phyloP scores from a whole-genome alignment of 2,329 filamentous ascomycete species.

The Daldinia sp. region DNA sequence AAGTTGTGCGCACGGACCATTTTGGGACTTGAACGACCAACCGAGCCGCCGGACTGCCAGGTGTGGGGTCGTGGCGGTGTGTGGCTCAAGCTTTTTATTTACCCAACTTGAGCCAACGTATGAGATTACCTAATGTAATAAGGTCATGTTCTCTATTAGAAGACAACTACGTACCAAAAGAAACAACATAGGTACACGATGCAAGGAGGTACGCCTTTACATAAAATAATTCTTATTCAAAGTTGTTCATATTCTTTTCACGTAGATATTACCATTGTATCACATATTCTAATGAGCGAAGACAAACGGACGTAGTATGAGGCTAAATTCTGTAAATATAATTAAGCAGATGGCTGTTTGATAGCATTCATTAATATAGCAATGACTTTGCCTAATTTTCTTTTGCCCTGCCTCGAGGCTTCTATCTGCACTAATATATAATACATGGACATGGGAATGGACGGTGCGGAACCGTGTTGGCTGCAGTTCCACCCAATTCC shows the following conservation, averaged over 20 bases:
- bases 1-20: slow-evolving; percentile 36
- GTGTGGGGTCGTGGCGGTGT: slow-evolving; percentile 1
- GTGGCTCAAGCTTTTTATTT: slow-evolving; percentile 1
- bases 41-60: background rate
- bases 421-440: slow-evolving; percentile 50
- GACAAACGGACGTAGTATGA: background rate
- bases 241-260: background rate
- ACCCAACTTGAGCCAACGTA: no score
- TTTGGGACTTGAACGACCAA: background rate
- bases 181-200: background rate
- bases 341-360: slow-evolving; percentile 2
- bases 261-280: background rate
- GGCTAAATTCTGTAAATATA: background rate
- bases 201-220: no score
- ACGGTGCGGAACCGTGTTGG: slow-evolving; percentile 33
- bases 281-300: background rate
- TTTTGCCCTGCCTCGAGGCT: slow-evolving; percentile 46
- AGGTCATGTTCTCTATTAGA: no score
- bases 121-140: no score
- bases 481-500: slow-evolving; percentile 29
- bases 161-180: no score
- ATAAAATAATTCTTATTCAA: background rate
- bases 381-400: slow-evolving; percentile 36
- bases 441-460: slow-evolving; percentile 44
- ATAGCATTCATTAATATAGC: slow-evolving; percentile 44